These are phyloP conservation scores for Tilletia horrida DNA, from an alignment of 1,284 basidiomycete species.

Conservation along the genomic window DNA sequence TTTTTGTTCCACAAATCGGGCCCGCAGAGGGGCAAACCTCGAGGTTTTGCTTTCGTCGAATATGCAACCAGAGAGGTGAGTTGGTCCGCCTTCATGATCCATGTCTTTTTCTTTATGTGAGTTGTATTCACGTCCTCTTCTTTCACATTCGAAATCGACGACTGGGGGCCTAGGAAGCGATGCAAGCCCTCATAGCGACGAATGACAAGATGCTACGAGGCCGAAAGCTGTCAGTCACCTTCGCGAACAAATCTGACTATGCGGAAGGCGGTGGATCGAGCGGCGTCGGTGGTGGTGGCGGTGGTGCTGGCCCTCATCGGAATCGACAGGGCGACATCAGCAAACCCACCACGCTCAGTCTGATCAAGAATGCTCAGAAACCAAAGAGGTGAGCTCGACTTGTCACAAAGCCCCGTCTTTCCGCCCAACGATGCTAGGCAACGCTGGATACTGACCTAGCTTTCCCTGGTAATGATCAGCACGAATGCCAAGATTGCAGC, in stretches of 20 bases:
- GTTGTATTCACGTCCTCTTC: no score
- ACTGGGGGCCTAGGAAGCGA: slow-evolving; percentile 62
- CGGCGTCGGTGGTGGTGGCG: neutral
- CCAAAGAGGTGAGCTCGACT: slow-evolving; percentile 63
- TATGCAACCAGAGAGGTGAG: slow-evolving; percentile 65
- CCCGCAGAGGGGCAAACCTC: slow-evolving; percentile 78
- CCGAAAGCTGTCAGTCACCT: slow-evolving; percentile 79
- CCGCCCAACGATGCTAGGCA: neutral
- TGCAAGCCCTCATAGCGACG: slow-evolving; percentile 70
- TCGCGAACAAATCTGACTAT: slow-evolving; percentile 64
- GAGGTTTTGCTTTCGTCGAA: slow-evolving; percentile 93
- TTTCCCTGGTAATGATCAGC: slow-evolving; percentile 14
- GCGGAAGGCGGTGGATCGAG: neutral
- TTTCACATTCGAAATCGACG: no score
- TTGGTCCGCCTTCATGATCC: no score
- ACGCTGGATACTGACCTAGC: neutral
- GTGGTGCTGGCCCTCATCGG: slow-evolving; percentile 32
- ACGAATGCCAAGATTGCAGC: slow-evolving; percentile 85
- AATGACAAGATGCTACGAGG: slow-evolving; percentile 80
- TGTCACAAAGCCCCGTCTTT: neutral
- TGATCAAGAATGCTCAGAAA: slow-evolving; percentile 70
- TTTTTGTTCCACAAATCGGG: slow-evolving; percentile 93
- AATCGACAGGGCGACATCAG: slow-evolving; percentile 55
- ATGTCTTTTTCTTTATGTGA: no score
- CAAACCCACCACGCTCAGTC: slow-evolving; percentile 78